A percentile compares a stretch with the other conserved stretches of the same genome.
Conservation (phyloP, 2,329 filamentous ascomycete species). For the Huntiella omanensis region DNA sequence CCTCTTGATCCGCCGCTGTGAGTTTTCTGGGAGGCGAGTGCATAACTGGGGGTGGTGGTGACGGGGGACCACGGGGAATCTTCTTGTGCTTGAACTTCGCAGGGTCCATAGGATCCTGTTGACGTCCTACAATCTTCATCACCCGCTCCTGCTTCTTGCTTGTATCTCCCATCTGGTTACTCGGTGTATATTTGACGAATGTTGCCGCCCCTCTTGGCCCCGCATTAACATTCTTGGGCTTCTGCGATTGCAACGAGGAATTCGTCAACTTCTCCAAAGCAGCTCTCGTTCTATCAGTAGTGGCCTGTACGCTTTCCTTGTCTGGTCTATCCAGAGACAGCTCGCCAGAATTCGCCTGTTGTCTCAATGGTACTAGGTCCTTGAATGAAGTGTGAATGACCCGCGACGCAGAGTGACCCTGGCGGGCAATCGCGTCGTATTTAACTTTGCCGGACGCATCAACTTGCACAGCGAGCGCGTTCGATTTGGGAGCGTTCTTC, state of each 20-base stretch:
- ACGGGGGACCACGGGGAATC: constrained; percentile 80
- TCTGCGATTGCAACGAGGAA: constrained; percentile 77
- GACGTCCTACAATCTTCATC: constrained; percentile 93
- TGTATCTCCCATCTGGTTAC: constrained; percentile 86
- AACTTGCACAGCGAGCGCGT: constrained; percentile 82
- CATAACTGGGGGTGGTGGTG: constrained; percentile 83
- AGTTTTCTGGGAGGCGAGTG: constrained; percentile 87
- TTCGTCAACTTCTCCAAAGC: constrained; percentile 67
- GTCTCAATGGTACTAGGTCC: constrained; percentile 81
- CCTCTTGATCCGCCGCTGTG: constrained; percentile 91
- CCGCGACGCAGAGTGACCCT: constrained; percentile 66
- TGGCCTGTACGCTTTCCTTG: constrained; percentile 64
- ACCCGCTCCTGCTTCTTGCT: constrained; percentile 82
- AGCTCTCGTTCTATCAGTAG: constrained; percentile 73
- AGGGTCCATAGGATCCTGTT: constrained; percentile 88
- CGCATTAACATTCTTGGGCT: constrained; percentile 83
- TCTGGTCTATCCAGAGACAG: constrained; percentile 71
- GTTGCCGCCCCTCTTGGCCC: constrained; percentile 70
- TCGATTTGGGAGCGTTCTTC: constrained; percentile 54
- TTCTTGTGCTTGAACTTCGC: constrained; percentile 99
- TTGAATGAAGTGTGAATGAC: constrained; percentile 94
- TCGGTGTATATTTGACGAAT: constrained; percentile 87
- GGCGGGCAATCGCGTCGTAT: constrained; percentile 84
- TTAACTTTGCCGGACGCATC: constrained; percentile 85
- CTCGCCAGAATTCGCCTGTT: constrained; percentile 83